Conservation (phyloP, 495 filamentous ascomycete species). For the Neurospora pannonica region DNA sequence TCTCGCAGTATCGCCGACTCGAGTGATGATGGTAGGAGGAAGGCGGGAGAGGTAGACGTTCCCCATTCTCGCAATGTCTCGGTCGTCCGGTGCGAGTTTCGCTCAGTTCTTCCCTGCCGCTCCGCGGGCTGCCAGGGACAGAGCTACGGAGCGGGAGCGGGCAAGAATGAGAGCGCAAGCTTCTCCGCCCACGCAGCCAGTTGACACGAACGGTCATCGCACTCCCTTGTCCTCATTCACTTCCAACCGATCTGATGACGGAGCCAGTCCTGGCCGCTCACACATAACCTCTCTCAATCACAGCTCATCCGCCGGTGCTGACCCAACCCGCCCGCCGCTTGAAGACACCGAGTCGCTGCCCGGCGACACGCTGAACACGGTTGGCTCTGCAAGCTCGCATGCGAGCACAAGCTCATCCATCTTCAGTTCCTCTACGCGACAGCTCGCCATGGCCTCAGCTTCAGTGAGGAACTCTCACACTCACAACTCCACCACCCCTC, state of each 20-base stretch:
- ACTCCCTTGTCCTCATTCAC: constrained; percentile 7
- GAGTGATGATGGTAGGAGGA: constrained; percentile 48
- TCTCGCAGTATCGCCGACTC: constrained; percentile 23
- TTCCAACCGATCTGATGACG: constrained; percentile 9
- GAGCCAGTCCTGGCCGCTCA: constrained; percentile 5
- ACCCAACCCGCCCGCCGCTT: constrained; percentile 26
- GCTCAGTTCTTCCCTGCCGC: constrained; percentile 87
- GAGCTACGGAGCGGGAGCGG: constrained; percentile 45
- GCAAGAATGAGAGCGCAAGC: constrained; percentile 24
- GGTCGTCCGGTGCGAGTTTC: constrained; percentile 67
- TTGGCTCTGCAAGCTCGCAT: constrained; percentile 58
- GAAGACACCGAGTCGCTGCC: constrained; percentile 51
- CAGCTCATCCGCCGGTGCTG: constrained; percentile 25
- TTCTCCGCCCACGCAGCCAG: constrained; percentile 17
- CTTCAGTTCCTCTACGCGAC: constrained; percentile 46
- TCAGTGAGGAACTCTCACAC: constrained; percentile 39
- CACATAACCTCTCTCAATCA: constrained; percentile 6
- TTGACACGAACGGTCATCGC: constrained; percentile 15
- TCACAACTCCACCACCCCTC: constrained; percentile 52
- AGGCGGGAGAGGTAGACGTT: constrained; percentile 37
- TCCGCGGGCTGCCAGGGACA: constrained; percentile 50
- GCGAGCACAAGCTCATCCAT: constrained; percentile 55
- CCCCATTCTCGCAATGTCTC: constrained; percentile 56
- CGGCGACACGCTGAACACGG: constrained; percentile 53
- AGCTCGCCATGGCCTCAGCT: constrained; percentile 38